Conservation (phyloP, 225 moss, liverwort and hornwort species). For the Physcomitrellopsis africana region DNA sequence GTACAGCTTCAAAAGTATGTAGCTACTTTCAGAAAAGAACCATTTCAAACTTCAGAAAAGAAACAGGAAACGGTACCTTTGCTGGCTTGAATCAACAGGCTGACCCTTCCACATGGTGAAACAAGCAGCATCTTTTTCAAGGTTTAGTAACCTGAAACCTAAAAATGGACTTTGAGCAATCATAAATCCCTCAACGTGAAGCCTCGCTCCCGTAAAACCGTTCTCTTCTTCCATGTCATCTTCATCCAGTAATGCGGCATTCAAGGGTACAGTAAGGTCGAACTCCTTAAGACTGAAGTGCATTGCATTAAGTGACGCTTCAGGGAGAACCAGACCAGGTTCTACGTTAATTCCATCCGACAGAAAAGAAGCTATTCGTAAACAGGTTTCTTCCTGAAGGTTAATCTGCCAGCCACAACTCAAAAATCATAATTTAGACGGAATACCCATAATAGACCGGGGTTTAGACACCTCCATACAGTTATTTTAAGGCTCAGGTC, state of each 20-base stretch:
- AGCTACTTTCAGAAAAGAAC: not conserved
- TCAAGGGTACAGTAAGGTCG: conserved; percentile 79
- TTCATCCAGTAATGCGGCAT: conserved; percentile 57
- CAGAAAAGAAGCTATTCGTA: conserved; percentile 92
- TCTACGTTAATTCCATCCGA: conserved; percentile 93
- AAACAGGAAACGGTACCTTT: conserved; percentile 50
- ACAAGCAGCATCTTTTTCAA: conserved; percentile 93
- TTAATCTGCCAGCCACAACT: conserved; percentile 70
- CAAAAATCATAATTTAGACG: conserved; percentile 23
- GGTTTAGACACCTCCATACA: conserved; percentile 1
- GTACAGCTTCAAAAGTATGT: conserved; percentile 1
- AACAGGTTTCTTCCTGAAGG: conserved; percentile 90
- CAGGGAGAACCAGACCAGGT: conserved; percentile 85
- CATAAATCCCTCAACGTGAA: conserved; percentile 95
- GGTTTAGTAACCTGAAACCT: conserved; percentile 75
- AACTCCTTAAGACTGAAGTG: conserved; percentile 94
- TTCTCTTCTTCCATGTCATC: conserved; percentile 47
- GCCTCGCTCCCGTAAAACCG: conserved; percentile 92
- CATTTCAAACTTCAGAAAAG: conserved; percentile 19
- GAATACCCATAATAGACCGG: not conserved
- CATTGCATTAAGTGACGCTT: conserved; percentile 89
- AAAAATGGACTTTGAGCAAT: conserved; percentile 95
- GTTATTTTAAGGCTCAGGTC: not conserved
- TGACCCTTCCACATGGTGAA: conserved; percentile 97
- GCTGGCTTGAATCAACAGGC: conserved; percentile 95